phyloP scores from a whole-genome alignment of 2,329 filamentous ascomycete genomes.

The Didymosphaeria variabile region DNA sequence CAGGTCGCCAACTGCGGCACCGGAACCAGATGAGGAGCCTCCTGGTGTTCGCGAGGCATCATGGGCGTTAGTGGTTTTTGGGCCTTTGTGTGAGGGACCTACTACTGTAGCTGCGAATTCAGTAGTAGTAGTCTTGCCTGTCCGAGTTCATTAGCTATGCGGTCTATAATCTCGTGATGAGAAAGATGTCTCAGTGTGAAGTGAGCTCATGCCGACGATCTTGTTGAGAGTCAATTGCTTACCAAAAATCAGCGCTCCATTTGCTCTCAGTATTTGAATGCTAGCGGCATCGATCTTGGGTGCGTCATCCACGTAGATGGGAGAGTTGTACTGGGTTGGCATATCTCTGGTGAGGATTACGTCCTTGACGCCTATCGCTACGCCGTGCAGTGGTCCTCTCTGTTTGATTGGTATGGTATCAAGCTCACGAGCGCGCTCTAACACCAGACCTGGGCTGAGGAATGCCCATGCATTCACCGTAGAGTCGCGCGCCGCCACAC shows the following conservation, averaged over 20 bases:
- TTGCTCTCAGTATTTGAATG: constrained; percentile 61
- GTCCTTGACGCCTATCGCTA: constrained; percentile 69
- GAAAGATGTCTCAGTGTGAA: neutral
- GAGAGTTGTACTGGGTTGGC: constrained; percentile 66
- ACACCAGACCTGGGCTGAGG: constrained; percentile 49
- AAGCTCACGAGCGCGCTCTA: constrained; percentile 60
- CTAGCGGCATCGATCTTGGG: constrained; percentile 62
- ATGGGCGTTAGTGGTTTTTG: constrained; percentile 67
- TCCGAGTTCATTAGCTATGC: neutral
- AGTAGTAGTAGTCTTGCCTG: constrained; percentile 65
- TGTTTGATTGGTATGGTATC: constrained; percentile 59
- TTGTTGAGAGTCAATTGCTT: neutral
- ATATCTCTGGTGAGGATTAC: constrained; percentile 66
- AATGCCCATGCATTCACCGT: constrained; percentile 44
- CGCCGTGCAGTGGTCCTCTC: constrained; percentile 65
- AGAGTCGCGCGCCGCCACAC: constrained; percentile 37
- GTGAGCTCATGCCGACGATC: neutral
- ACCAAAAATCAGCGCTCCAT: constrained; percentile 66
- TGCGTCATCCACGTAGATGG: constrained; percentile 59
- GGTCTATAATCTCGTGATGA: neutral
- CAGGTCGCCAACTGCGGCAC: constrained; percentile 70
- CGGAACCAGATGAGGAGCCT: constrained; percentile 73
- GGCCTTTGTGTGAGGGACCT: constrained; percentile 50
- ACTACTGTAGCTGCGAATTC: constrained; percentile 68
- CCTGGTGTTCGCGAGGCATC: constrained; percentile 65